Percentiles rank a stretch among this genome's conserved stretches.
Conservation (phyloP, 805 yeast genomes). For the Ogataea degrootiae region DNA sequence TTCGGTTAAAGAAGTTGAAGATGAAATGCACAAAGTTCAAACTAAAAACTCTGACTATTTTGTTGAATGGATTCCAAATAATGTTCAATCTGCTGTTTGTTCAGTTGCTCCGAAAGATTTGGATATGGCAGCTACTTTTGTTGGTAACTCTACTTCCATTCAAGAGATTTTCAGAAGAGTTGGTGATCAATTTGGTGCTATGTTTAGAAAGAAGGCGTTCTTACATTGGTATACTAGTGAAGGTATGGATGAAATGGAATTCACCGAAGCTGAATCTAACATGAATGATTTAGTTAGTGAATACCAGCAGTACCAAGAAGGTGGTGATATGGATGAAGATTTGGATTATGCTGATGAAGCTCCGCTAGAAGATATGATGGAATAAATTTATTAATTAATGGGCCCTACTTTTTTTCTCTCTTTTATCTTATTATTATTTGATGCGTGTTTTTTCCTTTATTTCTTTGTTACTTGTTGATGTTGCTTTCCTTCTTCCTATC, state of each 20-base stretch:
- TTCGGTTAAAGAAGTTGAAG: conserved; percentile 90
- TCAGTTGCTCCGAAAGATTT: conserved; percentile 82
- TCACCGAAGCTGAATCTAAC: conserved; percentile 89
- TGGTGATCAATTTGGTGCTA: conserved; percentile 83
- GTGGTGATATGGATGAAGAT: conserved; percentile 72
- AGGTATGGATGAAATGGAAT: conserved; percentile 95
- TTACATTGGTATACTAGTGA: conserved; percentile 94
- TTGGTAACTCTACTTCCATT: conserved; percentile 90
- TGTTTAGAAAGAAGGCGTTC: conserved; percentile 93
- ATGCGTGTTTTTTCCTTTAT: conserved; percentile 1
- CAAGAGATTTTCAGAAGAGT: conserved; percentile 88
- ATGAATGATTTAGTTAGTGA: conserved; percentile 86
- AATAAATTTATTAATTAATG: conserved; percentile 13
- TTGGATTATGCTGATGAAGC: conserved; percentile 65
- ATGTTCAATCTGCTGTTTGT: conserved; percentile 91
- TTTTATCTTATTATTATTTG: conserved; percentile 1
- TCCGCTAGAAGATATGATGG: conserved; percentile 48
- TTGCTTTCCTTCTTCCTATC: background rate
- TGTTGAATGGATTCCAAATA: conserved; percentile 95
- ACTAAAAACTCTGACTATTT: conserved; percentile 76
- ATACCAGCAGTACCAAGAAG: conserved; percentile 88
- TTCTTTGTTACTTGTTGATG: conserved; percentile 1
- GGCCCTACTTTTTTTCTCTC: background rate
- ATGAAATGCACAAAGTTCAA: conserved; percentile 83
- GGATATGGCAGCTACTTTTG: conserved; percentile 88